Evolutionary conservation across 2,329 filamentous ascomycete species (phyloP).

Genomic region (Aspergillus hortae): DNA sequence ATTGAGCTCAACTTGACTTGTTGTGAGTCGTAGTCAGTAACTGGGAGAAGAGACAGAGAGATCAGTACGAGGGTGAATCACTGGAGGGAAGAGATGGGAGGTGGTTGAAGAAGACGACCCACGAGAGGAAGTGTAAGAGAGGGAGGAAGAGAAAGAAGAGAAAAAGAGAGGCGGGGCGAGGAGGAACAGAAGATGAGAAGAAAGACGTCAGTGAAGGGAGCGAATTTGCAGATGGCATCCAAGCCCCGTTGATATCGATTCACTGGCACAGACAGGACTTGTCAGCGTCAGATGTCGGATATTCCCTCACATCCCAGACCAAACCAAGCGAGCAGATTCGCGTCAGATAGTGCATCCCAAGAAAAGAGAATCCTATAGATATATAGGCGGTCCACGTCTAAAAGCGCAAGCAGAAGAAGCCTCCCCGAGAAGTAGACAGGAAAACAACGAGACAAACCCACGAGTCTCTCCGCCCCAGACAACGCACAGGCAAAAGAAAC

Average conservation of each 20-base stretch:
- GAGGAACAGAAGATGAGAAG: background rate
- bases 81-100: background rate
- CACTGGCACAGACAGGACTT: background rate
- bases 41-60: background rate
- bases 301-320: background rate
- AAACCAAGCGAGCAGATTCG: background rate
- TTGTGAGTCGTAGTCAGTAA: background rate
- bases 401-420: background rate
- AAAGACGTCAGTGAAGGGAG: background rate
- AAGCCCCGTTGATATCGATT: background rate
- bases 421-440: background rate
- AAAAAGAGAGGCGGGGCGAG: conserved; percentile 8
- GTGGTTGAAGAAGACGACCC: background rate
- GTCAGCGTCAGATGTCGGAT: background rate
- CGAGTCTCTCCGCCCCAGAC: background rate
- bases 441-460: background rate
- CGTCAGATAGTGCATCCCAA: background rate
- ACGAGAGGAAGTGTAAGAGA: conserved; percentile 8
- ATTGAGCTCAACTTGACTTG: background rate
- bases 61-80: background rate
- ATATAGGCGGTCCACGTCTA: background rate
- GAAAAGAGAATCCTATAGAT: background rate
- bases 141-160: conserved; percentile 6
- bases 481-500: background rate
- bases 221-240: background rate